Evolutionary conservation across 2,329 filamentous ascomycete species (phyloP), one percentile per base, ranked within the genome.

Genomic region (Sporothrix protearum): DNA sequence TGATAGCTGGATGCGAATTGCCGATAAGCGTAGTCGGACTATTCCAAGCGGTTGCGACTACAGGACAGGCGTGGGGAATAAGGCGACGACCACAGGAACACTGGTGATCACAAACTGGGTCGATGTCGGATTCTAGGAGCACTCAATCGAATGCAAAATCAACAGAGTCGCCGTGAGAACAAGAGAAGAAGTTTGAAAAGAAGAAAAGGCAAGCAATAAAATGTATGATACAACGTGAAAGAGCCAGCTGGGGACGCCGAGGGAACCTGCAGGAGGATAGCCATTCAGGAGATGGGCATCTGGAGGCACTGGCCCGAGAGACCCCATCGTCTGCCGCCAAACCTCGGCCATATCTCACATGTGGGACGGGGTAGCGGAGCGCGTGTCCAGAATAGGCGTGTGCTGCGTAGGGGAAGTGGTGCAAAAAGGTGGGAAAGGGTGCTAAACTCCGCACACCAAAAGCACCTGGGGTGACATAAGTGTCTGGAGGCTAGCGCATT

Each of bases 321-420:
- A n/a, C 69, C 47, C 55, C 49, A 70, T 45, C 16, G 55, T 67
- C 67, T 67, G 69, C 73, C 73, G 73, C 69, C 68, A 74, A 74
- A 73, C 74, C 74, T 74, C 73, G 74, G 74, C 70, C 73, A 71
- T 73, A 74, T 73, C 73, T 73, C 71, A 66, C 73, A 74, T 75
- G 73, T 72, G 73, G 71, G 33, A 70, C 68, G 61, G 71, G 63
- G 47, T 53, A 70, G 61, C 68, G 57, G 67, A 68, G 16, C 45
- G 42, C 42, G 82, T 72, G 69, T 77, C 68, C 28, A 71, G 33
- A 42, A 69, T 36, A 19, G 71, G 71, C 47, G 68, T 71, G 69
- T 55, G 61, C 57, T 61, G 57, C 39, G 39, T 64, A 47, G 57
- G 33, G 57, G 57, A 39, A 61, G 9, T 19, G 25, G 53, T 33